phyloP scores from a whole-genome alignment of 164 flowering plant species.

The Warburgia ugandensis region DNA sequence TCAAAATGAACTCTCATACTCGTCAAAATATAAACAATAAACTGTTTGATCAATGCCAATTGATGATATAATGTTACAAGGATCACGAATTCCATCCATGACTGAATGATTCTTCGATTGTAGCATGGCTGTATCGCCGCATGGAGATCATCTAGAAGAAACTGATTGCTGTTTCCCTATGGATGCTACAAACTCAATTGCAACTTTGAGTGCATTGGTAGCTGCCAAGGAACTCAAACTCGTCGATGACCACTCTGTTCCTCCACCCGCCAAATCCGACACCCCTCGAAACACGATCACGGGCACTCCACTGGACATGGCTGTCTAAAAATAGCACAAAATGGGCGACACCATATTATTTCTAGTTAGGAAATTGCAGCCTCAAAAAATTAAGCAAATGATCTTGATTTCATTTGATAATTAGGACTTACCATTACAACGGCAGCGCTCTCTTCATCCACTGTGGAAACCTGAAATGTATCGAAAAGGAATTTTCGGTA shows the following conservation, averaged over 20 bases:
- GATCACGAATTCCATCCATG: too few relatives aligned
- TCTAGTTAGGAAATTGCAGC: background rate
- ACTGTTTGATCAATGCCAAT: too few relatives aligned
- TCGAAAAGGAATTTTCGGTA: constrained; percentile 39
- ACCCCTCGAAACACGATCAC: constrained; percentile 43
- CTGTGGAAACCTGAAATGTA: constrained; percentile 35
- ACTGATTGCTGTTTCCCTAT: too few relatives aligned
- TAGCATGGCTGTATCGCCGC: background rate
- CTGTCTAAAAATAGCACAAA: constrained; percentile 25
- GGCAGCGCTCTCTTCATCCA: constrained; percentile 50
- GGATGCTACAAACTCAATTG: constrained; percentile 27
- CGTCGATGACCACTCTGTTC: constrained; percentile 10
- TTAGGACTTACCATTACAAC: constrained; percentile 30
- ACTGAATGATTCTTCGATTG: too few relatives aligned
- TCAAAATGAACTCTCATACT: too few relatives aligned
- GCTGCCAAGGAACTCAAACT: constrained; percentile 35
- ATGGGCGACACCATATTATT: background rate
- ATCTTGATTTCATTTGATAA: background rate
- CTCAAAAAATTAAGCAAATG: too few relatives aligned
- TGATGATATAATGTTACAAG: too few relatives aligned
- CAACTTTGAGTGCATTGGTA: constrained; percentile 34
- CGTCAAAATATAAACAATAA: too few relatives aligned
- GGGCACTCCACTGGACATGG: constrained; percentile 33
- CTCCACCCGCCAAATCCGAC: constrained; percentile 50
- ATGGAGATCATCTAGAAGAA: background rate